Base-by-base conservation (phyloP, 2,329 filamentous ascomycete genomes). In the Diaporthe sp. region DNA sequence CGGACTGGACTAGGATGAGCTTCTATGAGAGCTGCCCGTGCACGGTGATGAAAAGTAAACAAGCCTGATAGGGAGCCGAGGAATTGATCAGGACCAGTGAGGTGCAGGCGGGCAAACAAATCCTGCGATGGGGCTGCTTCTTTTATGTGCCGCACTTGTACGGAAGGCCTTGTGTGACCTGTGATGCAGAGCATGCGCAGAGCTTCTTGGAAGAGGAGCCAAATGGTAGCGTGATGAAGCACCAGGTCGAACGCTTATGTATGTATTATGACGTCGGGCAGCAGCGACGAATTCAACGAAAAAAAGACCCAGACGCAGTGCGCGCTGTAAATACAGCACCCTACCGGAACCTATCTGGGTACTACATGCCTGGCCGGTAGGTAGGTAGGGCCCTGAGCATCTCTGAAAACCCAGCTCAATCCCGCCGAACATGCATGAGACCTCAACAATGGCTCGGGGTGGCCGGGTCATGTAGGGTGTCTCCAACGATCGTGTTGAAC, bases 71-170 rank as follows among this genome's bases (percentile, higher is more conserved):
- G 47, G 22, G 63, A 53, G 47, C 10, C 22, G 22, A 67, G 42
- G 28, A 49, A 49, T 49, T 68, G 44, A 13, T 12, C 63, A 37
- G 63, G 31, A n/a, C 63, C 28, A 67, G 31, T 49, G 44, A 17
- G 31, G 25, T 22, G 42, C 28, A 67, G 20, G 44, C 63, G n/a
- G 42, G 20, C 39, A 75, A 57, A 81, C 82, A 60, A 75, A 76
- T 53, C 79, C 82, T n/a, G 82, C 79, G 17, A 76, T 37, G 49
- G 65, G 65, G 34, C 25, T 53, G 37, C 22, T 49, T 53, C 65
- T 53, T 68, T 68, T 68, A 68, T 68, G 47, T 68, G 47, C 47
- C 31, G 44, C 34, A 68, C 22, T 37, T 37, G 31, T 53, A 68
- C 31, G 65, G 31, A 49, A 53, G 47, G 47, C 63, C 31, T 53